Evolutionary conservation across 345 rosid genomes (phyloP).

Genomic region (Psidium friedrichsthalianum): DNA sequence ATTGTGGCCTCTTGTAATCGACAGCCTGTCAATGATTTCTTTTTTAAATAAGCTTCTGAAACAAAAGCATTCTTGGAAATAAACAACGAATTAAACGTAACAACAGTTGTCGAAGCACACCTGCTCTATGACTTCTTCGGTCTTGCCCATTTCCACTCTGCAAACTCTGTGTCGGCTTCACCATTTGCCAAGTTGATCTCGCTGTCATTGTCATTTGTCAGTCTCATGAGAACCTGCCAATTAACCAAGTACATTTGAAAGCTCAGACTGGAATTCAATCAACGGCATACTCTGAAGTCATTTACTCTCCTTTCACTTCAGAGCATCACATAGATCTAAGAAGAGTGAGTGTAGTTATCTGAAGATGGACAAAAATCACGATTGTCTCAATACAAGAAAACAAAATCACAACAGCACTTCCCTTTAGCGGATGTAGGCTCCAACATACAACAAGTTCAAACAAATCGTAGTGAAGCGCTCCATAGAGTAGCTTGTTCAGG

Average conservation of each 20-base stretch:
- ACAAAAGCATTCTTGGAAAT: neutral
- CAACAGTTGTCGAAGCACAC: conserved; percentile 5
- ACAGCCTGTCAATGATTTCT: conserved; percentile 48
- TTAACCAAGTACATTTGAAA: neutral
- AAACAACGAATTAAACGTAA: neutral
- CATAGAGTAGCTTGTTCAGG: neutral
- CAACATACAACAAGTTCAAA: neutral
- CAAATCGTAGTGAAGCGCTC: neutral
- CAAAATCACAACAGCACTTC: neutral
- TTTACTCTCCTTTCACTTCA: neutral
- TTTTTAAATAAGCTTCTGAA: neutral
- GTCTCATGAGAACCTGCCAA: conserved; percentile 72
- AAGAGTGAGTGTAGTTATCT: neutral
- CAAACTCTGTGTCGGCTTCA: conserved; percentile 75
- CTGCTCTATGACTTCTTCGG: conserved; percentile 80
- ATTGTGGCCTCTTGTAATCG: conserved; percentile 95
- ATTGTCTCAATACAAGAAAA: neutral
- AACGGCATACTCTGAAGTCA: neutral
- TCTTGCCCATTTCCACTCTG: conserved; percentile 94
- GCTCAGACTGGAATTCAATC: neutral
- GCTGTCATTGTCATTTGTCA: conserved; percentile 49
- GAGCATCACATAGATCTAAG: neutral
- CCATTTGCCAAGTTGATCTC: conserved; percentile 75
- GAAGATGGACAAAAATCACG: neutral
- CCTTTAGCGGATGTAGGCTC: neutral